A percentile compares a stretch with the other conserved stretches of the same genome.
phyloP scores from a whole-genome alignment of 2,329 filamentous ascomycete species.

The Fusarium sp. region DNA sequence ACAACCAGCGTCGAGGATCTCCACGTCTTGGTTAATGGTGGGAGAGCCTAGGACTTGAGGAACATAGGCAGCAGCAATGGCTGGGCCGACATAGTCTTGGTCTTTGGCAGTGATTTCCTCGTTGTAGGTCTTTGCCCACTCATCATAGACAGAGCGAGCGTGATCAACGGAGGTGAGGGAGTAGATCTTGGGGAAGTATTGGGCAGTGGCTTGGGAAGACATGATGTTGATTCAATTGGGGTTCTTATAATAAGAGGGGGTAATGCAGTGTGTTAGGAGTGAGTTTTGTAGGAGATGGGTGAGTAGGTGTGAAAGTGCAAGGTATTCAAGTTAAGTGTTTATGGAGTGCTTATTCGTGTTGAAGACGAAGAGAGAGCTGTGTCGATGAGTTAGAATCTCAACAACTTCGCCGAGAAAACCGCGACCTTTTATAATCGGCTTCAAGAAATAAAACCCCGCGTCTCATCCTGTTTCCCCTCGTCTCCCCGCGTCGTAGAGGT shows the following conservation, averaged over 20 bases:
- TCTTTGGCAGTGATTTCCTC: constrained; percentile 50
- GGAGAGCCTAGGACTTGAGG: constrained; percentile 47
- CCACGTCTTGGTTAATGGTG: constrained; percentile 38
- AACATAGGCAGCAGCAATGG: constrained; percentile 52
- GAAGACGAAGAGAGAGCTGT: constrained; percentile 15
- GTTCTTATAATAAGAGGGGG: neutral
- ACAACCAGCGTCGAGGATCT: constrained; percentile 67
- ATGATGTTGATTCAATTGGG: constrained; percentile 24
- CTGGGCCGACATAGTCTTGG: constrained; percentile 59
- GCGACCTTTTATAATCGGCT: constrained; percentile 29
- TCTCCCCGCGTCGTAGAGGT: constrained; percentile 33
- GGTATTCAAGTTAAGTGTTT: constrained; percentile 6
- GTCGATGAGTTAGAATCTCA: constrained; percentile 17
- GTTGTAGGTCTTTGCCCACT: constrained; percentile 54
- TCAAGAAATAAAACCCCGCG: constrained; percentile 25
- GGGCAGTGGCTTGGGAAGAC: constrained; percentile 43
- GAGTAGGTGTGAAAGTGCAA: neutral
- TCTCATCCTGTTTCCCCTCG: constrained; percentile 18
- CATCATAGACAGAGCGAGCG: constrained; percentile 51
- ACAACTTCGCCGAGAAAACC: constrained; percentile 24
- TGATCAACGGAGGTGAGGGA: constrained; percentile 44
- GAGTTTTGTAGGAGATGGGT: neutral
- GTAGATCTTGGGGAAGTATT: constrained; percentile 47
- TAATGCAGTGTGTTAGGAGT: neutral
- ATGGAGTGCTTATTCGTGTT: constrained; percentile 21